Conservation (phyloP, 2,329 filamentous ascomycete species). For the Apiospora arundinis region DNA sequence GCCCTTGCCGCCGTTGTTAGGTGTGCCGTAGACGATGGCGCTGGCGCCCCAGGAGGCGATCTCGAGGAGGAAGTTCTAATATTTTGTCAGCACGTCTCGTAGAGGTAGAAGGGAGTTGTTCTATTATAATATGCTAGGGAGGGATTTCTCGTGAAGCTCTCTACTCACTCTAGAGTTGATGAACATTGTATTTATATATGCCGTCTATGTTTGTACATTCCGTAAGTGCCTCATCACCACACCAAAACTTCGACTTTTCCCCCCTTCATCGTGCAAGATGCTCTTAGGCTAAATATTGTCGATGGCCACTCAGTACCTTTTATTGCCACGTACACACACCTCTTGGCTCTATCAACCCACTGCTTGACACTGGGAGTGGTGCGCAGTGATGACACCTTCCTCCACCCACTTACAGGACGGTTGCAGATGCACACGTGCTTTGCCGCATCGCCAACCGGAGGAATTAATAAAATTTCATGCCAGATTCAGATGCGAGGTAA, state of each 20-base stretch:
- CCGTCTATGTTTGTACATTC: neutral
- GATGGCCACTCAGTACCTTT: neutral
- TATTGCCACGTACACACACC: neutral
- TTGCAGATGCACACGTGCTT: neutral
- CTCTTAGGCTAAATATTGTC: neutral
- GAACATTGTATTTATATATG: neutral
- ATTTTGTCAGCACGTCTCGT: neutral
- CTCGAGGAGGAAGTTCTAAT: constrained; percentile 15
- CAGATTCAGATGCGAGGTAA: neutral
- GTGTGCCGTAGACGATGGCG: constrained; percentile 16
- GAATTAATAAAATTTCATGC: neutral
- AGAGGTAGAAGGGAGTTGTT: too few species aligned
- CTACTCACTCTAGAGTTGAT: neutral
- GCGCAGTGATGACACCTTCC: too few species aligned
- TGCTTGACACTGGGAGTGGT: neutral
- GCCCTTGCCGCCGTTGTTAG: constrained; percentile 7
- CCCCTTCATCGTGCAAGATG: neutral
- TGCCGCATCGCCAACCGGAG: neutral
- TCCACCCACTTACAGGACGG: neutral
- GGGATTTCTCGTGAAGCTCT: neutral
- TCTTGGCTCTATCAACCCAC: neutral
- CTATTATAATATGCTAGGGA: too few species aligned
- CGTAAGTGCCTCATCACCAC: neutral
- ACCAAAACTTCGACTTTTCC: too few species aligned
- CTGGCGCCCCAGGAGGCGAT: constrained; percentile 18